Percentiles rank a stretch among this genome's conserved stretches.
These are phyloP conservation scores for Trichoderma sp. DNA, from an alignment of 2,329 filamentous ascomycete genomes.

Conservation along the genomic window DNA sequence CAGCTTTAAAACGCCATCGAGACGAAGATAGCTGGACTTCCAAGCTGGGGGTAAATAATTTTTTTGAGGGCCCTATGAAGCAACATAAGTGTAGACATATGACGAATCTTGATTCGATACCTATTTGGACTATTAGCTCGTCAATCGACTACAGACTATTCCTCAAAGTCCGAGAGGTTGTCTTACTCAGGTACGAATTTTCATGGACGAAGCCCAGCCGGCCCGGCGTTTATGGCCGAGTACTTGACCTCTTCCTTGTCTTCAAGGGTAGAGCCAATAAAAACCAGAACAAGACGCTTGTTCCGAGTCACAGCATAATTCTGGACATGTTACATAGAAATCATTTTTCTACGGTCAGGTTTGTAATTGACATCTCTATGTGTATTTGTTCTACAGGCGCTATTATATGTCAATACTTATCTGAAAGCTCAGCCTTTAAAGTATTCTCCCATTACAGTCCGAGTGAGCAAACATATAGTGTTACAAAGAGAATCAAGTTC, in stretches of 20 bases:
- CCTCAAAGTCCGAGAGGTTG: not conserved
- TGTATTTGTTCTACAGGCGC: not conserved
- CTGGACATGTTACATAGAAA: not conserved
- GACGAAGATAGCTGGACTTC: not conserved
- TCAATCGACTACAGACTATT: not conserved
- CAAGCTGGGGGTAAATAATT: not conserved
- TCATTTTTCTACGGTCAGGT: not conserved
- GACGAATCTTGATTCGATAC: not conserved
- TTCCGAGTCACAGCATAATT: not conserved
- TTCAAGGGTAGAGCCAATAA: not conserved
- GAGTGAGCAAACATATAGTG: not conserved
- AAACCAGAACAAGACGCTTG: not conserved
- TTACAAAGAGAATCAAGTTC: not conserved
- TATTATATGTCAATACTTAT: not conserved
- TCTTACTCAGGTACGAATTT: not conserved
- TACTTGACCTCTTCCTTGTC: not conserved
- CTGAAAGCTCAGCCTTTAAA: not conserved
- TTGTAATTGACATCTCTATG: not conserved
- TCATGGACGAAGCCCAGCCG: not conserved
- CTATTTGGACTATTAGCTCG: not conserved
- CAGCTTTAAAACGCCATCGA: not conserved
- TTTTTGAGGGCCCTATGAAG: not conserved
- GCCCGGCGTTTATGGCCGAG: not conserved
- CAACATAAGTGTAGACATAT: not conserved
- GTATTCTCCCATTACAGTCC: not conserved